These are phyloP conservation scores for Pseudoperonospora humuli DNA, from an alignment of 352 stramenopile genomes.

Conservation along the genomic window DNA sequence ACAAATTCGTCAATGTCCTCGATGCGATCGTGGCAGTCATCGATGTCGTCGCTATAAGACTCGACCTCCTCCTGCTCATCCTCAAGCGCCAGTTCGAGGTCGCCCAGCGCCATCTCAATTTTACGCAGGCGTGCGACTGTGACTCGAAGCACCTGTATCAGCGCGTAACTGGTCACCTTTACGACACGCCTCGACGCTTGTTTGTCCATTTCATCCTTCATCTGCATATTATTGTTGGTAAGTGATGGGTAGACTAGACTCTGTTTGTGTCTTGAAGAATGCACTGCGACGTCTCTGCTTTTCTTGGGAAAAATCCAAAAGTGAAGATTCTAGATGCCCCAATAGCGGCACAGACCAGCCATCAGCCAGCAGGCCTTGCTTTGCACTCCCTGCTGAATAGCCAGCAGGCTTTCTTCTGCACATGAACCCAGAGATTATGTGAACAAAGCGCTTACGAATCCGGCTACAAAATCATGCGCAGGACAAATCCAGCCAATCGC, in stretches of 20 bases:
- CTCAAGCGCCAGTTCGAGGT: constrained; percentile 26
- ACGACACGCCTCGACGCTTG: constrained; percentile 26
- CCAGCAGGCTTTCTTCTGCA: too few relatives aligned
- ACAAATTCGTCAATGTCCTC: constrained; percentile 40
- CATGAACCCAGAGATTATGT: constrained; percentile 8
- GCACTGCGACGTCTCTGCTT: background rate
- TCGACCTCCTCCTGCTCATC: constrained; percentile 34
- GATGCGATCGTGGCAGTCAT: constrained; percentile 34
- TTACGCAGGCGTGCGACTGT: constrained; percentile 26
- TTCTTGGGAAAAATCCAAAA: constrained; percentile 14
- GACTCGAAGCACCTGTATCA: constrained; percentile 33
- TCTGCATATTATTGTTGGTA: constrained; percentile 8
- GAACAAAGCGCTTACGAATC: constrained; percentile 11
- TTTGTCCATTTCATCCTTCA: constrained; percentile 26
- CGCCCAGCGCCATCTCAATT: constrained; percentile 27
- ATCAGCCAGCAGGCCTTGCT: constrained; percentile 2
- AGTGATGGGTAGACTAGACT: background rate
- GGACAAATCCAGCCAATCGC: background rate
- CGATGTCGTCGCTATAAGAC: constrained; percentile 36
- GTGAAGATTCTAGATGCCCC: constrained; percentile 10
- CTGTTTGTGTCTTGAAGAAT: constrained; percentile 6
- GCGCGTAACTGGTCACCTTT: constrained; percentile 35
- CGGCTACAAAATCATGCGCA: background rate
- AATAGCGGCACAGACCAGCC: constrained; percentile 3
- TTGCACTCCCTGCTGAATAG: constrained; percentile 4